Percentiles rank a stretch among this genome's conserved stretches.
Evolutionary conservation across 441 rosid species (phyloP).

Genomic region (Erodium texanum): DNA sequence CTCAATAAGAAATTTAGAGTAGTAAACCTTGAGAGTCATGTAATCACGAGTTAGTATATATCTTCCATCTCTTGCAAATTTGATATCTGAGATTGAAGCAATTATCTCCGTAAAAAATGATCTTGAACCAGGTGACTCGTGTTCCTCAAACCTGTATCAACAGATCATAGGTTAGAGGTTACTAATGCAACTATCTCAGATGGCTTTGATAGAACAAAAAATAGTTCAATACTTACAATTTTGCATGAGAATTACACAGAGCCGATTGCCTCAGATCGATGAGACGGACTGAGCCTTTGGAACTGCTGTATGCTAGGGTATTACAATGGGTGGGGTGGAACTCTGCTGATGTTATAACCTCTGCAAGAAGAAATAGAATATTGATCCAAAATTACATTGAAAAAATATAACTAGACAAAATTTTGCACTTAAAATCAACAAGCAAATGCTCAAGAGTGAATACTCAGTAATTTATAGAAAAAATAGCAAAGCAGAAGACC

Average conservation of each 20-base stretch:
- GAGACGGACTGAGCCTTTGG: constrained; percentile 90
- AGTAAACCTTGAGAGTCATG: constrained; percentile 93
- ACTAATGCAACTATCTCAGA: constrained; percentile 8
- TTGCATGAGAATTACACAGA: constrained; percentile 57
- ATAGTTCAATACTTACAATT: constrained; percentile 37
- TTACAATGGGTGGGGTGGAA: constrained; percentile 93
- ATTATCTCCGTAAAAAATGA: constrained; percentile 99
- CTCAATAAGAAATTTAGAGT: constrained; percentile 5
- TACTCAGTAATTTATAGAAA: no score
- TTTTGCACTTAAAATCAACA: background rate
- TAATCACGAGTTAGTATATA: constrained; percentile 95
- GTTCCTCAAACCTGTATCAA: constrained; percentile 79
- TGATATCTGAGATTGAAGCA: constrained; percentile 95
- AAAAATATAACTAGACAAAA: background rate
- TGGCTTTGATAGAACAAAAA: background rate
- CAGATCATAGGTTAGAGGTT: background rate
- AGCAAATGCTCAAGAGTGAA: background rate
- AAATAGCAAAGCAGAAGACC: no score
- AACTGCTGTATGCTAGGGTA: constrained; percentile 86
- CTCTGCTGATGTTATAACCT: constrained; percentile 97
- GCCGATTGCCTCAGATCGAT: constrained; percentile 96
- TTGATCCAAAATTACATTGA: constrained; percentile 5
- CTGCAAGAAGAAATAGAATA: constrained; percentile 37
- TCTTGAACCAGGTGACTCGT: constrained; percentile 79
- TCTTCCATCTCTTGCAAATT: constrained; percentile 90